These are phyloP conservation scores for Apiospora aurea DNA, from an alignment of 2,329 filamentous ascomycete species.

Conservation along the genomic window DNA sequence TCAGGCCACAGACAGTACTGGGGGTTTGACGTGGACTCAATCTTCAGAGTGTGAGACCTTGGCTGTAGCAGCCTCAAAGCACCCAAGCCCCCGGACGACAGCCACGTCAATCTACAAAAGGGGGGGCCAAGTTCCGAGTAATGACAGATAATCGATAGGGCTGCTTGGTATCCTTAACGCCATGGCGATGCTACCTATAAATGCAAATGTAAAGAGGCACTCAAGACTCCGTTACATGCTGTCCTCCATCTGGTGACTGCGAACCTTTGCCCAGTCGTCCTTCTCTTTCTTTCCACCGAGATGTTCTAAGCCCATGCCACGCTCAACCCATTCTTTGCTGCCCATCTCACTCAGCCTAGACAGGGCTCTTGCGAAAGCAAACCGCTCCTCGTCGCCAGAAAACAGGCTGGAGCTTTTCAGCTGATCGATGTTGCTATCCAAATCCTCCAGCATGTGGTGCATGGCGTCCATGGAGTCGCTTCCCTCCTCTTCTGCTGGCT, in stretches of 20 bases:
- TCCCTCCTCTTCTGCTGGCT: constrained; percentile 49
- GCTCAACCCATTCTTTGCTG: constrained; percentile 91
- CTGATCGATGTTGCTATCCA: constrained; percentile 83
- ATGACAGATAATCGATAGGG: not conserved
- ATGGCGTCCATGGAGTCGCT: constrained; percentile 65
- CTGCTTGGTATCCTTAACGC: constrained; percentile 4
- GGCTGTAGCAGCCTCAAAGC: not conserved
- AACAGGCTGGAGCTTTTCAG: constrained; percentile 89
- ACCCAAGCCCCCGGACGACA: no score
- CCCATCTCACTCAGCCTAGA: constrained; percentile 91
- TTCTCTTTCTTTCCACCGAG: constrained; percentile 70
- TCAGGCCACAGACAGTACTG: not conserved
- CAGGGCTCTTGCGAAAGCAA: constrained; percentile 91
- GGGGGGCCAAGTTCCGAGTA: not conserved
- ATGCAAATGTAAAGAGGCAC: not conserved
- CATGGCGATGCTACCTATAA: constrained; percentile 1
- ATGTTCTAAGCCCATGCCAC: constrained; percentile 72
- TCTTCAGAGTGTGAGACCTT: not conserved
- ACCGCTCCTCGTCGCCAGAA: constrained; percentile 92
- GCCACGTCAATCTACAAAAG: not conserved
- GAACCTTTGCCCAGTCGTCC: constrained; percentile 70
- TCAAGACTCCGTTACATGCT: constrained; percentile 58
- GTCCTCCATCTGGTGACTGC: constrained; percentile 73
- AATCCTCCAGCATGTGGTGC: constrained; percentile 84
- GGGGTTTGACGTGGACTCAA: not conserved